Evolutionary conservation across 1,284 basidiomycete genomes (phyloP).

Genomic region (Boletellus deceptivus): DNA sequence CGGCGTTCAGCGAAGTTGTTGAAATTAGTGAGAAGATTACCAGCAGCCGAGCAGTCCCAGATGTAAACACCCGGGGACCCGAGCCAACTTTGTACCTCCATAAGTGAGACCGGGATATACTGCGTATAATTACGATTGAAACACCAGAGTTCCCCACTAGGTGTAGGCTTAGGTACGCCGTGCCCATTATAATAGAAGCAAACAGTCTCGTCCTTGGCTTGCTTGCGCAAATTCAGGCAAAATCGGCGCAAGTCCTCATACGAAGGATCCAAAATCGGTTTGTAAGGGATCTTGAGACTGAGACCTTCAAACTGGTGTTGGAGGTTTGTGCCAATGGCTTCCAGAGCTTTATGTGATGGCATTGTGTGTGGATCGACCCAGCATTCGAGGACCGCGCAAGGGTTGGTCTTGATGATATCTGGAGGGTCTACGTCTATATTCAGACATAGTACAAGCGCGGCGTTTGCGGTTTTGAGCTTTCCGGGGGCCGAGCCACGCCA

Average conservation of each 20-base stretch:
- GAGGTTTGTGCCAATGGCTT: constrained; percentile 88
- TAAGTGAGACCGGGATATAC: constrained; percentile 95
- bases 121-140: constrained; percentile 98
- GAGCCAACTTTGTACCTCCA: constrained; percentile 90
- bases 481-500: constrained; percentile 80
- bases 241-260: constrained; percentile 93
- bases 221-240: constrained; percentile 82
- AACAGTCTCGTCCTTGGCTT: constrained; percentile 91
- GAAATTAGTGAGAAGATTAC: constrained; percentile 91
- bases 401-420: constrained; percentile 95
- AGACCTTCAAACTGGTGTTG: constrained; percentile 97
- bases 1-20: constrained; percentile 83
- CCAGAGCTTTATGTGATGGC: constrained; percentile 85
- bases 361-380: constrained; percentile 96
- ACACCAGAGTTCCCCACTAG: constrained; percentile 97
- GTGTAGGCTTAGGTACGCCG: constrained; percentile 95
- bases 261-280: constrained; percentile 91
- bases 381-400: constrained; percentile 92
- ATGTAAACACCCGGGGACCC: constrained; percentile 96
- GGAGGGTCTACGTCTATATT: constrained; percentile 99
- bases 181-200: constrained; percentile 99
- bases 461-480: constrained; percentile 89
- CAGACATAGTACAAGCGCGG: constrained; percentile 91
- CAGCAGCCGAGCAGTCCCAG: constrained; percentile 98
- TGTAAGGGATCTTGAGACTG: constrained; percentile 88